Percentiles rank a stretch among this genome's conserved stretches.
Conservation (phyloP, 169 alveolate species). For the Plasmodium gaboni region DNA sequence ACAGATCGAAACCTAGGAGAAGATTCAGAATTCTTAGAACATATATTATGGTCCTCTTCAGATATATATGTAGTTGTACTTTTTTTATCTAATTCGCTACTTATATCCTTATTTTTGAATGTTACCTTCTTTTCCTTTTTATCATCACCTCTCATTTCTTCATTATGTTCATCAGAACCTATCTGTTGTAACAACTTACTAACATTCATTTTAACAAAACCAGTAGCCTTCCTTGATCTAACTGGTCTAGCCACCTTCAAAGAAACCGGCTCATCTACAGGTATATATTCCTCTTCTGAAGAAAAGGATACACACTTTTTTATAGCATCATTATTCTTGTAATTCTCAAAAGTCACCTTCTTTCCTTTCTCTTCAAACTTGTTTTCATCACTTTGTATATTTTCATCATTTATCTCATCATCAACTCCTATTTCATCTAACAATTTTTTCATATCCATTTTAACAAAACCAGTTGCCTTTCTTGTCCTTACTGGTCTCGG, state of each 20-base stretch:
- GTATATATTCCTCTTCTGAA: constrained; percentile 8
- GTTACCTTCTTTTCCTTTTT: neutral
- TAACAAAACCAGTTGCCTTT: constrained; percentile 55
- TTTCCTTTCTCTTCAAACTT: neutral
- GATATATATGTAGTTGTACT: neutral
- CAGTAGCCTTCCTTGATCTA: constrained; percentile 62
- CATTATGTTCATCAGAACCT: constrained; percentile 18
- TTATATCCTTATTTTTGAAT: neutral
- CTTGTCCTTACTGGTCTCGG: constrained; percentile 43
- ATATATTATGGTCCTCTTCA: constrained; percentile 5
- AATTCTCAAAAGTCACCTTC: neutral
- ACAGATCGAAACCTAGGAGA: neutral
- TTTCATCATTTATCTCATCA: constrained; percentile 1
- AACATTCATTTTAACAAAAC: constrained; percentile 58
- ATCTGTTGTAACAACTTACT: constrained; percentile 33
- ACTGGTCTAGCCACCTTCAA: constrained; percentile 21
- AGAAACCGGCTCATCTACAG: neutral
- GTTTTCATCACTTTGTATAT: neutral
- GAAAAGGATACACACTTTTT: constrained; percentile 32
- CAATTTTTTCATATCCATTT: constrained; percentile 26
- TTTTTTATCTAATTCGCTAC: neutral
- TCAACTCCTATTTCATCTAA: constrained; percentile 44
- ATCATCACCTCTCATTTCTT: neutral
- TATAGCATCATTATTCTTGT: constrained; percentile 2
- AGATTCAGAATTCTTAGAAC: constrained; percentile 1